phyloP scores from a whole-genome alignment of 163 green algal genomes.

The Scenedesmus sp. region DNA sequence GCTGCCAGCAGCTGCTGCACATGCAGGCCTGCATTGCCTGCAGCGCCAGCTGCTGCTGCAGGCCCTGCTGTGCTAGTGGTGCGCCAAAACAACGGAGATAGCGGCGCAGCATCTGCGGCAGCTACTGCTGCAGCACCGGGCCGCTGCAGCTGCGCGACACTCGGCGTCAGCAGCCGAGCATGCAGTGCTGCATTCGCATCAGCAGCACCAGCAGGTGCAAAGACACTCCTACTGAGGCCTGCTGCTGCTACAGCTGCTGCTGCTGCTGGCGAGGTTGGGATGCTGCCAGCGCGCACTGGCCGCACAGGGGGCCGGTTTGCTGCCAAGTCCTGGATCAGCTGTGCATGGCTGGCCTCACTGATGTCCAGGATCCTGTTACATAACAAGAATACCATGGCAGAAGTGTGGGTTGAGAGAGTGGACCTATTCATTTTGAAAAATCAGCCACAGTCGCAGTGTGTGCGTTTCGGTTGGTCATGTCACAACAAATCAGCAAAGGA shows the following conservation, averaged over 20 bases:
- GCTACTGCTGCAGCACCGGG: not conserved
- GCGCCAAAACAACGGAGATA: not conserved
- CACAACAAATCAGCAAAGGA: no score
- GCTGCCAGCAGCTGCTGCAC: not conserved
- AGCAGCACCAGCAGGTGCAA: not conserved
- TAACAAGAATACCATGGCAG: no score
- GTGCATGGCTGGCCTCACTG: not conserved
- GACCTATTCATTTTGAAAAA: no score
- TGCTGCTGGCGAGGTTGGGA: not conserved
- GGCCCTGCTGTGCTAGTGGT: not conserved
- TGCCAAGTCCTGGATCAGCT: conserved; percentile 20
- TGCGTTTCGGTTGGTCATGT: no score
- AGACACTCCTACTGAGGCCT: not conserved
- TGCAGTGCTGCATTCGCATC: not conserved
- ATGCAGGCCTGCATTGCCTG: not conserved
- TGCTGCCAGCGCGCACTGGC: not conserved
- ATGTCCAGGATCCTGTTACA: conserved; percentile 31
- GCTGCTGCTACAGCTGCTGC: not conserved
- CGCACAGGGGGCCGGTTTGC: conserved; percentile 15
- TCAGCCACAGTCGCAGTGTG: no score
- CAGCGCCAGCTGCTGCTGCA: not conserved
- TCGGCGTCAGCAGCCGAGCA: not conserved
- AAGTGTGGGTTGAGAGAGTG: no score
- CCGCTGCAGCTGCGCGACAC: not conserved
- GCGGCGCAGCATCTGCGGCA: not conserved